These are phyloP conservation scores for Coniophora puteana DNA, from an alignment of 1,284 basidiomycete genomes.

Conservation along the genomic window DNA sequence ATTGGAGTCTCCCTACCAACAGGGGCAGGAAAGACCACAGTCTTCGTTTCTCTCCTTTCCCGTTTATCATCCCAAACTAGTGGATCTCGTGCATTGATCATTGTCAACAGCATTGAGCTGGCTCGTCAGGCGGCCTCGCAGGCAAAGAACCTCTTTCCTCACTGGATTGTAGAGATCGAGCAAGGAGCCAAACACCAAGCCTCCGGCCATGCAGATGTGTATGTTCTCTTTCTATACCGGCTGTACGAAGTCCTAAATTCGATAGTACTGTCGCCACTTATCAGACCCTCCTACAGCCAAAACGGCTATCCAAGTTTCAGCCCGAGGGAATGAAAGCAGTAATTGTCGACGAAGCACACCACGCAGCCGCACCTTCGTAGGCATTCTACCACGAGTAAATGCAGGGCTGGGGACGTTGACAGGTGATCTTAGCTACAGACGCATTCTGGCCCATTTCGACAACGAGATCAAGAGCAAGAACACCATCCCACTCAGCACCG, in stretches of 20 bases:
- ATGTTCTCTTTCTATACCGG: too few relatives aligned
- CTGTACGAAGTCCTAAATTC: neutral
- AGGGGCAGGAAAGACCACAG: slow-evolving; percentile 91
- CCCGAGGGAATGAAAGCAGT: slow-evolving; percentile 74
- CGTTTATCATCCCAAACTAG: slow-evolving; percentile 38
- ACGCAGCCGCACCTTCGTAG: slow-evolving; percentile 88
- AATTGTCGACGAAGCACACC: slow-evolving; percentile 94
- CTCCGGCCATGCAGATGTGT: slow-evolving; percentile 84
- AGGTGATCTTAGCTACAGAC: slow-evolving; percentile 57
- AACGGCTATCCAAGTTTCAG: slow-evolving; percentile 79
- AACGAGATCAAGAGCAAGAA: slow-evolving; percentile 54
- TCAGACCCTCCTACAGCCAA: slow-evolving; percentile 74
- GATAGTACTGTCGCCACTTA: slow-evolving; percentile 88
- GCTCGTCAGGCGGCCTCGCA: slow-evolving; percentile 85
- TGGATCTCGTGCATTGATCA: slow-evolving; percentile 67
- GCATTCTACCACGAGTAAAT: slow-evolving; percentile 19
- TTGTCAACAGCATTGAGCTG: slow-evolving; percentile 87
- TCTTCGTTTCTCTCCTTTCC: slow-evolving; percentile 81
- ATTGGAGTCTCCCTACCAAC: slow-evolving; percentile 94
- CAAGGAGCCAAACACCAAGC: slow-evolving; percentile 79
- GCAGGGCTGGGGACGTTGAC: neutral
- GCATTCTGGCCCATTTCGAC: slow-evolving; percentile 77
- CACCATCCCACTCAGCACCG: slow-evolving; percentile 28
- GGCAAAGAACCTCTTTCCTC: slow-evolving; percentile 64
- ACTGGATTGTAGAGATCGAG: slow-evolving; percentile 87